Conservation (phyloP, 257 asterid species). For the Nyctanthes arbortristis region DNA sequence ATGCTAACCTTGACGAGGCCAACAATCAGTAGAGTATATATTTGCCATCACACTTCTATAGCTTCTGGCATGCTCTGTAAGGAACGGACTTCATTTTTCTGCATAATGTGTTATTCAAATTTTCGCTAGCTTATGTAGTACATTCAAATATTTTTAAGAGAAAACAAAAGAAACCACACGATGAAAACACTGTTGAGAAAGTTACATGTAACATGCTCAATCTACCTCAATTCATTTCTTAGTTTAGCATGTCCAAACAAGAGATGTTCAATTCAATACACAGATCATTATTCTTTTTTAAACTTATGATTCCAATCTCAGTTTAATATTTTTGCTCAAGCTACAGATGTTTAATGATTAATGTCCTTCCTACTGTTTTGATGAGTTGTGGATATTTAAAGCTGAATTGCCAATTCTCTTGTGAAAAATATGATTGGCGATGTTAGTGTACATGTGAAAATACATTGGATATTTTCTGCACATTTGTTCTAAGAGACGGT, state of each 20-base stretch:
- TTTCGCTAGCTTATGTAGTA: conserved; percentile 20
- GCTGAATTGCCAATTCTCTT: neutral
- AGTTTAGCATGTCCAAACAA: neutral
- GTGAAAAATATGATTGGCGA: neutral
- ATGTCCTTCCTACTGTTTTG: neutral
- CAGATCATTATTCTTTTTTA: neutral
- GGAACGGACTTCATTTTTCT: conserved; percentile 21
- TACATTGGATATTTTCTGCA: neutral
- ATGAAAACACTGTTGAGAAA: neutral
- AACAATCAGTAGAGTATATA: conserved; percentile 44
- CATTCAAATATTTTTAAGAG: conserved; percentile 11
- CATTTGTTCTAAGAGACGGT: neutral
- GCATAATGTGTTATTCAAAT: conserved; percentile 13
- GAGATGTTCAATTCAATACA: neutral
- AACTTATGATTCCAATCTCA: no score
- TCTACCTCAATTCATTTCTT: neutral
- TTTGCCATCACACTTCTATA: conserved; percentile 14
- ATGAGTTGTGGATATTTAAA: neutral
- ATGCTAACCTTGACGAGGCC: conserved; percentile 55
- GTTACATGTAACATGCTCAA: neutral
- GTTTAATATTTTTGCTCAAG: no score
- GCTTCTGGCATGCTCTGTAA: conserved; percentile 20
- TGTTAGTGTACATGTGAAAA: neutral
- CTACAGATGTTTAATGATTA: no score
- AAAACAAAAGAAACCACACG: conserved; percentile 12